Conservation (phyloP, 768 basidiomycete species). For the Hysterangium stoloniferum region DNA sequence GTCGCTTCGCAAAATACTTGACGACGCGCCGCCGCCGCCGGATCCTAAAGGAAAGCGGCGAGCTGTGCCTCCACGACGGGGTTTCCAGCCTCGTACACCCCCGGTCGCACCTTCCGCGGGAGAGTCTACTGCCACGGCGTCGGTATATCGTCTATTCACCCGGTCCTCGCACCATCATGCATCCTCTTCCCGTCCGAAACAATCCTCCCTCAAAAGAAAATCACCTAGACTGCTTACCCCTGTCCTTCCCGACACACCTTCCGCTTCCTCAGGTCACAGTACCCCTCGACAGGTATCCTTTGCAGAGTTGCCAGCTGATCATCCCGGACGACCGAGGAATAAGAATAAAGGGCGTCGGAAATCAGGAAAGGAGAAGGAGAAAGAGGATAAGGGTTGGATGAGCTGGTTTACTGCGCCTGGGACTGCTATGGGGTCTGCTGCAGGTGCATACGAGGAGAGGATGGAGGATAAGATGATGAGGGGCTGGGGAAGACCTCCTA, state of each 20-base stretch:
- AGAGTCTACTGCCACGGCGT: conserved; percentile 73
- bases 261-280: conserved; percentile 38
- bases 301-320: conserved; percentile 53
- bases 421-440: conserved; percentile 15
- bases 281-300: conserved; percentile 77
- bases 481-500: conserved; percentile 38
- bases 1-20: conserved; percentile 64
- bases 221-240: conserved; percentile 30
- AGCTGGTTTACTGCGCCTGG: conserved; percentile 23
- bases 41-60: conserved; percentile 13
- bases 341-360: conserved; percentile 28
- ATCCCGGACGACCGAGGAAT: conserved; percentile 23
- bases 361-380: conserved; percentile 27
- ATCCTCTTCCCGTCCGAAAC: conserved; percentile 53
- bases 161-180: conserved; percentile 46
- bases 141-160: conserved; percentile 69
- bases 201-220: conserved; percentile 37
- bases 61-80: conserved; percentile 25
- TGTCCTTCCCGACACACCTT: conserved; percentile 23
- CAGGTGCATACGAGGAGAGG: conserved; percentile 34
- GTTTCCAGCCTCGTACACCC: conserved; percentile 38
- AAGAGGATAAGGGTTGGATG: conserved; percentile 22
- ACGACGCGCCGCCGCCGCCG: conserved; percentile 38
- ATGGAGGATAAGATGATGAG: conserved; percentile 46
- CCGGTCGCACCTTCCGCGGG: conserved; percentile 42